Percentiles rank a stretch among this genome's conserved stretches.
phyloP scores from a whole-genome alignment of 805 yeast genomes.

The Yamadazyma takamatsuzukensis region DNA sequence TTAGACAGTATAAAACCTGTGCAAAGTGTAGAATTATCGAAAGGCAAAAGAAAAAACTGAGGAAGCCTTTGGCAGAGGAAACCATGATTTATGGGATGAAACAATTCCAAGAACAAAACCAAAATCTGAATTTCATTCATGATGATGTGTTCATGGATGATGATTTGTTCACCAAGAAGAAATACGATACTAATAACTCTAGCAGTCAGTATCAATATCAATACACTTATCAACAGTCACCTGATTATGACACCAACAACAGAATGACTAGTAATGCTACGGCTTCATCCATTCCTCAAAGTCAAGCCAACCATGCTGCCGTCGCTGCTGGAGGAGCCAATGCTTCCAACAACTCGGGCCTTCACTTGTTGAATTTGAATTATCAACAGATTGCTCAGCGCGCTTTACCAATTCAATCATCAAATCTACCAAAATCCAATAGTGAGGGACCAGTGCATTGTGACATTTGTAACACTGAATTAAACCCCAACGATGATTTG shows the following conservation, averaged over 20 bases:
- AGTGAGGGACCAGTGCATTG: constrained; percentile 13
- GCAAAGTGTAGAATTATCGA: constrained; percentile 57
- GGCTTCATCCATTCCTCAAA: constrained; percentile 10
- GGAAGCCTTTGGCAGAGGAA: constrained; percentile 45
- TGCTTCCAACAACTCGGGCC: constrained; percentile 4
- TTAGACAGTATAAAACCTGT: constrained; percentile 54
- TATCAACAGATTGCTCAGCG: constrained; percentile 15
- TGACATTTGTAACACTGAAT: constrained; percentile 23
- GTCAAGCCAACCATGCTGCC: too few species aligned
- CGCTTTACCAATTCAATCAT: constrained; percentile 14
- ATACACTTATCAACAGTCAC: constrained; percentile 7
- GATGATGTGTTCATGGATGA: constrained; percentile 19
- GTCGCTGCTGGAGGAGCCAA: too few species aligned
- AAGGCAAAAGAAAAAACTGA: constrained; percentile 41
- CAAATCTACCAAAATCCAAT: constrained; percentile 10
- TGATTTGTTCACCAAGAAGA: constrained; percentile 12
- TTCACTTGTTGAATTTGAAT: constrained; percentile 8
- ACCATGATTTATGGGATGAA: constrained; percentile 44
- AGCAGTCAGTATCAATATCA: constrained; percentile 9
- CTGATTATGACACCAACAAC: constrained; percentile 1
- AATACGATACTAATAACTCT: constrained; percentile 6
- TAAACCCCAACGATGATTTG: constrained; percentile 23
- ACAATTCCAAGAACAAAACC: constrained; percentile 40
- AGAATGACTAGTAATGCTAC: constrained; percentile 8
- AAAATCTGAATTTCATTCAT: constrained; percentile 15